Conservation (phyloP, 1,139 yeast species). For the Hansenula lynferdii region DNA sequence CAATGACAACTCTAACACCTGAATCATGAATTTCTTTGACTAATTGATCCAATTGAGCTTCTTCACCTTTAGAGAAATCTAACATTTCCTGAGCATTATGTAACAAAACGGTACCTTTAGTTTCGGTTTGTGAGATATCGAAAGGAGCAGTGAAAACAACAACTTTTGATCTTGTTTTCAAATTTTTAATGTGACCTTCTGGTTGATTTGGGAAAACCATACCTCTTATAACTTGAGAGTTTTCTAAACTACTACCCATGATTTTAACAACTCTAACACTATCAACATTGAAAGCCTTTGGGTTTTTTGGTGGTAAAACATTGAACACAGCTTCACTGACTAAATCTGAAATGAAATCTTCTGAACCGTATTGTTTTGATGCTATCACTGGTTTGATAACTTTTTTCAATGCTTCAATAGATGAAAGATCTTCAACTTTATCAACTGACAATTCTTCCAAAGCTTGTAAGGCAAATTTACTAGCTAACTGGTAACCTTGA, state of each 20-base stretch:
- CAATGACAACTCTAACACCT: constrained; percentile 84
- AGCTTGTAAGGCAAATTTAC: constrained; percentile 62
- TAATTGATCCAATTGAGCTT: constrained; percentile 83
- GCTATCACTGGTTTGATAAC: constrained; percentile 85
- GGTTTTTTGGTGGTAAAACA: constrained; percentile 57
- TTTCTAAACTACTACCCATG: constrained; percentile 81
- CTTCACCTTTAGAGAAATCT: constrained; percentile 95
- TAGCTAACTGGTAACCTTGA: constrained; percentile 86
- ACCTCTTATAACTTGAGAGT: constrained; percentile 83
- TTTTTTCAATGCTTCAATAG: constrained; percentile 57
- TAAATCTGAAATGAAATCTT: constrained; percentile 67
- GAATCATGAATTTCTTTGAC: constrained; percentile 80
- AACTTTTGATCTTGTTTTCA: constrained; percentile 64
- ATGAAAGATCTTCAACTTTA: constrained; percentile 52
- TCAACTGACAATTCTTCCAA: constrained; percentile 65
- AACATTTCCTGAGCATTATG: constrained; percentile 97
- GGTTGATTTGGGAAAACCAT: constrained; percentile 99
- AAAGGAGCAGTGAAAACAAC: constrained; percentile 93
- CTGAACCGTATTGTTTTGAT: constrained; percentile 90
- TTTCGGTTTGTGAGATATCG: constrained; percentile 92
- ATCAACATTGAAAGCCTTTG: constrained; percentile 72
- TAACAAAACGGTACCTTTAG: constrained; percentile 92
- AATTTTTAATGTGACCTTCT: constrained; percentile 77
- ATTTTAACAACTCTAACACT: constrained; percentile 92
- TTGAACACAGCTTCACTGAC: constrained; percentile 85